These are phyloP conservation scores for Hypoxylon sp. DNA, from an alignment of 2,329 filamentous ascomycete genomes.

Conservation along the genomic window DNA sequence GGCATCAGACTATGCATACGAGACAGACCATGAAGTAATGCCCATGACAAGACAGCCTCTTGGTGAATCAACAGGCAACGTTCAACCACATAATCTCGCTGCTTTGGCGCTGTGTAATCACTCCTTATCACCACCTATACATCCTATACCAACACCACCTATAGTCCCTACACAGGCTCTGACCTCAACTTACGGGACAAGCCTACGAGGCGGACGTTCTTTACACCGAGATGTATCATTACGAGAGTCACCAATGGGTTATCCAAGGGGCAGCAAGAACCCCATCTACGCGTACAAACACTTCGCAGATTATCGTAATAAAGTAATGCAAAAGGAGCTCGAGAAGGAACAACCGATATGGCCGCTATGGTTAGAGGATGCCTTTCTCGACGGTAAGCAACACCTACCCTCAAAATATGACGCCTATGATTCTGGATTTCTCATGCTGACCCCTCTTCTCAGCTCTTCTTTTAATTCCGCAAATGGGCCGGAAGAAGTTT, in stretches of 20 bases:
- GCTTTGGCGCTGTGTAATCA: conserved; percentile 61
- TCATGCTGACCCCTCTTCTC: conserved; percentile 38
- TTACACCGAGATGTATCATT: conserved; percentile 54
- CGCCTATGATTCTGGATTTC: not conserved
- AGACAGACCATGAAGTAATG: conserved; percentile 59
- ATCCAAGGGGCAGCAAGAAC: conserved; percentile 59
- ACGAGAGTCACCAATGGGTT: conserved; percentile 52
- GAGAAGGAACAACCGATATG: conserved; percentile 72
- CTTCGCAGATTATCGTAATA: conserved; percentile 75
- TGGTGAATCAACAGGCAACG: conserved; percentile 66
- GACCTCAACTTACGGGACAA: conserved; percentile 61
- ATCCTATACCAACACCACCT: conserved; percentile 58
- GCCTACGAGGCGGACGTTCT: conserved; percentile 52
- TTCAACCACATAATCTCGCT: conserved; percentile 58
- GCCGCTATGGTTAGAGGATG: conserved; percentile 73
- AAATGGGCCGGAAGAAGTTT: conserved; percentile 76
- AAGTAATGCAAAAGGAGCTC: conserved; percentile 72
- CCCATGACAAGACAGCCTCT: conserved; percentile 60
- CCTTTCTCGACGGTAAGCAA: conserved; percentile 74
- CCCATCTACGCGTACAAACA: conserved; percentile 73
- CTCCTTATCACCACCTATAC: conserved; percentile 59
- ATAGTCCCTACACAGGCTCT: conserved; percentile 66
- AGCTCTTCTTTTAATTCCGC: conserved; percentile 75
- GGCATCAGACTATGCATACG: conserved; percentile 60
- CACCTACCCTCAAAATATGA: not conserved